phyloP scores from a whole-genome alignment of 495 filamentous ascomycete genomes.

The Aspergillus heteromorphus region DNA sequence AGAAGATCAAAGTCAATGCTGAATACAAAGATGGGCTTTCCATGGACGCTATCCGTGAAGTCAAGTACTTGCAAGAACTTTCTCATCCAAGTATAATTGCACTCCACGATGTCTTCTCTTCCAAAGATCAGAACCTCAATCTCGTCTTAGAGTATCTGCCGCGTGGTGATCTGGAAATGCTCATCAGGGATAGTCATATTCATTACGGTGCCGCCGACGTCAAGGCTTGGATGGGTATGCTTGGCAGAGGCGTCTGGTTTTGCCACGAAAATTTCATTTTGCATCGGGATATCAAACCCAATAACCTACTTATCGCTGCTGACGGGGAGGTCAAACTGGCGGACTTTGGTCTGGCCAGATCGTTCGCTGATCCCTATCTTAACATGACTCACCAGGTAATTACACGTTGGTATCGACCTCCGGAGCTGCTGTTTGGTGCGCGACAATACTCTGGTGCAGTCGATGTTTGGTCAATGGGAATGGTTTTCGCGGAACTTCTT shows the following conservation, averaged over 20 bases:
- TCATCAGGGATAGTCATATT: constrained; percentile 80
- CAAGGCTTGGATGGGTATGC: constrained; percentile 98
- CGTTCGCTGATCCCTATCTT: constrained; percentile 80
- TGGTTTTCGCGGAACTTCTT: constrained; percentile 88
- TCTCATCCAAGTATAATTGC: constrained; percentile 93
- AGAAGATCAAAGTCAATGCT: constrained; percentile 93
- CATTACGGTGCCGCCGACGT: constrained; percentile 77
- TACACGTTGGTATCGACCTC: constrained; percentile 93
- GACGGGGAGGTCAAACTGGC: constrained; percentile 92
- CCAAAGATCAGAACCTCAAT: constrained; percentile 89
- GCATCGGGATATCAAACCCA: constrained; percentile 98
- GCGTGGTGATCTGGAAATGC: constrained; percentile 82
- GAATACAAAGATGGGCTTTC: constrained; percentile 81
- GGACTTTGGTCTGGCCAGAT: constrained; percentile 92
- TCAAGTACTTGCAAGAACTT: constrained; percentile 92
- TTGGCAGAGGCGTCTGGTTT: constrained; percentile 88
- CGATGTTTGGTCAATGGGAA: constrained; percentile 92
- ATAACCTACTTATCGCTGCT: constrained; percentile 91
- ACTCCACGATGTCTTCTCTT: constrained; percentile 84
- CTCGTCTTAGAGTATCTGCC: constrained; percentile 92
- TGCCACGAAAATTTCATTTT: constrained; percentile 93
- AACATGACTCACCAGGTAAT: constrained; percentile 93
- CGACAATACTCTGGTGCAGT: constrained; percentile 84
- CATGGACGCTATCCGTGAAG: constrained; percentile 91
- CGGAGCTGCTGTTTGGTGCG: constrained; percentile 87